Evolutionary conservation across 202 grass and related monocot species (phyloP).

Genomic region (Carex arenaria): DNA sequence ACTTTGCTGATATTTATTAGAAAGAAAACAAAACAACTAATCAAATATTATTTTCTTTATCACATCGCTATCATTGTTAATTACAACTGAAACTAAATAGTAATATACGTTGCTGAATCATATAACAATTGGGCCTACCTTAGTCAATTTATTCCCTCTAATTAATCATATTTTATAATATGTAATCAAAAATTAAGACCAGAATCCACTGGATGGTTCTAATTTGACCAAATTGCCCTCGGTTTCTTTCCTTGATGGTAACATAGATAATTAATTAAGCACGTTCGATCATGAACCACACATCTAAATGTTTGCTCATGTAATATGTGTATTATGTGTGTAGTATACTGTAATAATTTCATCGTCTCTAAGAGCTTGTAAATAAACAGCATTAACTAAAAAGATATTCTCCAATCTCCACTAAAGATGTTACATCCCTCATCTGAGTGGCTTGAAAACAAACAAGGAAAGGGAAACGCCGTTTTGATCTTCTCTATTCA

Average conservation of each 20-base stretch:
- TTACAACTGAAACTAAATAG: slow-evolving; percentile 6
- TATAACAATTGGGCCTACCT: background rate
- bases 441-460: background rate
- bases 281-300: slow-evolving; percentile 13
- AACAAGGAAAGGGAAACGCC: background rate
- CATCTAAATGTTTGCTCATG: background rate
- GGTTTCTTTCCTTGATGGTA: background rate
- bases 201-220: background rate
- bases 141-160: background rate
- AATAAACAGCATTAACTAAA: background rate
- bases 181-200: background rate
- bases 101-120: background rate
- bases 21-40: too few species aligned
- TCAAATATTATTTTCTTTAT: background rate
- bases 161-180: background rate
- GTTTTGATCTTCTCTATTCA: background rate
- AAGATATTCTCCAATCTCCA: background rate
- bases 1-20: too few species aligned
- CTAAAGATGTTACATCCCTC: background rate
- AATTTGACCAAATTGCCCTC: background rate
- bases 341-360: background rate
- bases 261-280: background rate
- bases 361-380: background rate
- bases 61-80: background rate
- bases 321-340: background rate